Conservation (phyloP, 441 rosid species). For the Brassica balearica region DNA sequence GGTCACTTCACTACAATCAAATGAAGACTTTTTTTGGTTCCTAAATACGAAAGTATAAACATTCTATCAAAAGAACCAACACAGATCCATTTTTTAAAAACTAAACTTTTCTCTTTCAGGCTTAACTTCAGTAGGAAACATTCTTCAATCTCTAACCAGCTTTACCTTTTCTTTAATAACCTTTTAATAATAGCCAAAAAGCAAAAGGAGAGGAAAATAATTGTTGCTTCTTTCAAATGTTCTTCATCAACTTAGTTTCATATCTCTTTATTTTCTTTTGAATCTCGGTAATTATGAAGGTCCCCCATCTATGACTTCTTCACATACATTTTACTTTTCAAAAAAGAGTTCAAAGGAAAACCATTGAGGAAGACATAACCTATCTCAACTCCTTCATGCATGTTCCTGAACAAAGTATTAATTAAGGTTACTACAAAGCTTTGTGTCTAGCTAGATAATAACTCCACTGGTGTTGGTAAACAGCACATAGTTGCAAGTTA, state of each 20-base stretch:
- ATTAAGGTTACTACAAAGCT: conserved; percentile 7
- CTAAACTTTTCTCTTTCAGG: neutral
- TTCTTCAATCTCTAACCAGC: conserved; percentile 39
- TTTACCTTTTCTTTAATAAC: conserved; percentile 32
- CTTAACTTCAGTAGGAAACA: conserved; percentile 43
- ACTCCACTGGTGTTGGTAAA: neutral
- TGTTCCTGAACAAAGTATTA: neutral
- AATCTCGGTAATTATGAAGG: conserved; percentile 27
- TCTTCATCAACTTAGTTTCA: conserved; percentile 39
- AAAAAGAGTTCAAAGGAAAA: conserved; percentile 8
- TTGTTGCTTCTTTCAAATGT: conserved; percentile 29
- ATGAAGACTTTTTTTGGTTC: conserved; percentile 16
- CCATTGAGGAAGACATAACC: conserved; percentile 8
- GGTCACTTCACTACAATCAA: conserved; percentile 36
- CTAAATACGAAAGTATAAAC: conserved; percentile 27
- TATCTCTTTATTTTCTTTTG: conserved; percentile 31
- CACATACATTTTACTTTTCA: conserved; percentile 20
- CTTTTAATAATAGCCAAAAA: conserved; percentile 26
- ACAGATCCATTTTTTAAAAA: conserved; percentile 1
- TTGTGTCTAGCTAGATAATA: conserved; percentile 5
- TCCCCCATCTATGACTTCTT: neutral
- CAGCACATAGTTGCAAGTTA: conserved; percentile 12
- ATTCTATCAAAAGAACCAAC: conserved; percentile 38
- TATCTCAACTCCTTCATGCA: neutral
- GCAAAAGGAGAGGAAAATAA: conserved; percentile 21